These are phyloP conservation scores for Sarcodon aspratus DNA, from an alignment of 768 basidiomycete species.

Conservation along the genomic window DNA sequence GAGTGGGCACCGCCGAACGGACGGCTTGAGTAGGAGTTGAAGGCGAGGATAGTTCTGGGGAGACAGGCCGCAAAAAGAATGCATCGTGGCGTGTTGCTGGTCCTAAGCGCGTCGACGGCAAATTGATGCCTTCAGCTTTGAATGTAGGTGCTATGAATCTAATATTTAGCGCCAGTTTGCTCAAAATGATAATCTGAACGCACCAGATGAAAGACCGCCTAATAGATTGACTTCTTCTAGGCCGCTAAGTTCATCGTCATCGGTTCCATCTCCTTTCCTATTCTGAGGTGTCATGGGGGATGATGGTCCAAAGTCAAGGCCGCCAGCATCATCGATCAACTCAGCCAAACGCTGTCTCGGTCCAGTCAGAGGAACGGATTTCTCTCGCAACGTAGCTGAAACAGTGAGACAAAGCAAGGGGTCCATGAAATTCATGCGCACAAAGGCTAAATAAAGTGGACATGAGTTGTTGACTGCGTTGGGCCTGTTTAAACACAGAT, in stretches of 20 bases:
- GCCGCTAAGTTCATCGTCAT: slow-evolving; percentile 27
- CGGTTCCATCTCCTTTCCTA: slow-evolving; percentile 20
- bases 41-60: slow-evolving; percentile 32
- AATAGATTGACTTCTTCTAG: slow-evolving; percentile 62
- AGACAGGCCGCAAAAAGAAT: slow-evolving; percentile 49
- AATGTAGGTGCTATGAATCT: background rate
- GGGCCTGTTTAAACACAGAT: background rate
- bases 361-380: slow-evolving; percentile 39
- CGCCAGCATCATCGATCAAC: slow-evolving; percentile 20
- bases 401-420: slow-evolving; percentile 79
- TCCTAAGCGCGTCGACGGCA: slow-evolving; percentile 68
- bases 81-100: slow-evolving; percentile 49
- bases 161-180: too few species aligned
- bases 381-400: slow-evolving; percentile 82
- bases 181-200: slow-evolving; percentile 7
- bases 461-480: background rate
- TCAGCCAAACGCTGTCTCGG: slow-evolving; percentile 21
- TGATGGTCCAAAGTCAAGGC: slow-evolving; percentile 12
- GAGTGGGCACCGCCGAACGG: slow-evolving; percentile 30
- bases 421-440: slow-evolving; percentile 55
- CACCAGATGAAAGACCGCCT: slow-evolving; percentile 56
- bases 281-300: slow-evolving; percentile 14
- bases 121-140: slow-evolving; percentile 18
- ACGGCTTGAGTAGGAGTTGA: slow-evolving; percentile 36
- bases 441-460: slow-evolving; percentile 41